Base-by-base conservation (phyloP, 2,329 filamentous ascomycete species). In the Exserohilum turcica region DNA sequence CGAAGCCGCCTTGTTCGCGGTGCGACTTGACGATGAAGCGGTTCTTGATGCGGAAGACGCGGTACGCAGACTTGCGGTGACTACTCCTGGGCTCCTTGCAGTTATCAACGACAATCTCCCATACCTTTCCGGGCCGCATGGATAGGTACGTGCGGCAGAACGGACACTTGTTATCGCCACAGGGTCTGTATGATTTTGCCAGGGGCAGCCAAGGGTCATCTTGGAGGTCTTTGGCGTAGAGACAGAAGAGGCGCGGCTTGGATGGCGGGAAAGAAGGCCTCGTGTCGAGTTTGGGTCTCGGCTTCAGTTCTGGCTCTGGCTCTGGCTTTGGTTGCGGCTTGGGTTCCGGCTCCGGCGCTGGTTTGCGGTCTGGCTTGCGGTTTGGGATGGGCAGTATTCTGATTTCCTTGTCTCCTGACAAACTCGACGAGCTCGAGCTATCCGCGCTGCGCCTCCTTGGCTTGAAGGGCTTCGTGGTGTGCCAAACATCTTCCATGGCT, bases 21-120 rank as follows among this genome's bases (percentile, higher is more conserved):
- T 74, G 71, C 18, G 38, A 42, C 48, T 74, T 74, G 15, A 71
- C 59, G 10, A 71, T 53, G 37, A 74, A 73, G 10, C 67, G 59
- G 8, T 64, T 68, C 8, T 59, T 59, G 3, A 74, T 48, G 3
- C 66, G 35, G 27, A 74, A 73, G 12, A 56, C 54, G 19, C 56
- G 59, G 7, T 54, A 56, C n/a, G 21, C 12, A 10, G 28, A 28
- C 5, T 40, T 54, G 8, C 38, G 33, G n/a, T 47, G 29, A 2
- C 37, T 57, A 19, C 21, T 19, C 18, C 15, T 43, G 40, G n/a
- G 52, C 43, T 15, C 53, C 43, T 9, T 56, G 27, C 43, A 50
- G 10, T 42, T 29, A 9, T 61, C 47, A 19, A 55, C 47, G 15
- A 70, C 44, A 5, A 74, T 56, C 43, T 73, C 68, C 71, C 71